These are phyloP conservation scores for Linanthus parryae DNA, from an alignment of 148 eudicot species.

Conservation along the genomic window DNA sequence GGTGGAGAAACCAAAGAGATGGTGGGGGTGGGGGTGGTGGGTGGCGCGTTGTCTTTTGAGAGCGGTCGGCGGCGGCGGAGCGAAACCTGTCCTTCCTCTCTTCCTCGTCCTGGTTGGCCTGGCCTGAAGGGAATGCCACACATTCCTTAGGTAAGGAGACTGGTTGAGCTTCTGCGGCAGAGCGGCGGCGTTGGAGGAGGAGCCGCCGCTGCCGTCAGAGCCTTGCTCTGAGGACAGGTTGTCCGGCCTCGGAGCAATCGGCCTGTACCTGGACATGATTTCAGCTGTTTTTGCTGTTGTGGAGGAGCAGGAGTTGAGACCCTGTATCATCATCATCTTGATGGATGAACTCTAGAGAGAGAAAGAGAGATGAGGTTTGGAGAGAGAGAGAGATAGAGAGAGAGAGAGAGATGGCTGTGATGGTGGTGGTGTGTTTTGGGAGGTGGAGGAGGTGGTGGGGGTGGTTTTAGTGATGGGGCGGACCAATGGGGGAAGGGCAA, in stretches of 20 bases:
- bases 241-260: constrained; percentile 9
- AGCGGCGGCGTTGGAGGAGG: background rate
- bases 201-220: no score
- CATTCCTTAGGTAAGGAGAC: constrained; percentile 8
- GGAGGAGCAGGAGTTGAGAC: background rate
- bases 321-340: background rate
- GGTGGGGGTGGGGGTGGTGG: no score
- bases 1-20: no score
- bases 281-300: constrained; percentile 4
- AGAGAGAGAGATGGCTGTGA: background rate
- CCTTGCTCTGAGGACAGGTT: background rate
- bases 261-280: constrained; percentile 7
- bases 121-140: no score
- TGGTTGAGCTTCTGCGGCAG: constrained; percentile 5
- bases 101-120: constrained; percentile 6
- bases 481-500: constrained; percentile 48
- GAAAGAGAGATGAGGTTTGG: background rate
- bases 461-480: constrained; percentile 4
- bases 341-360: background rate
- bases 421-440: background rate
- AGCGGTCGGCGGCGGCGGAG: background rate
- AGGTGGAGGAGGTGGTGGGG: background rate
- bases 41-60: background rate
- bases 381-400: background rate
- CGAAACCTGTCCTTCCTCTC: background rate